Percentiles rank a stretch among this genome's conserved stretches.
Evolutionary conservation across 495 filamentous ascomycete genomes (phyloP).

Genomic region (Trichocladium antarcticum): DNA sequence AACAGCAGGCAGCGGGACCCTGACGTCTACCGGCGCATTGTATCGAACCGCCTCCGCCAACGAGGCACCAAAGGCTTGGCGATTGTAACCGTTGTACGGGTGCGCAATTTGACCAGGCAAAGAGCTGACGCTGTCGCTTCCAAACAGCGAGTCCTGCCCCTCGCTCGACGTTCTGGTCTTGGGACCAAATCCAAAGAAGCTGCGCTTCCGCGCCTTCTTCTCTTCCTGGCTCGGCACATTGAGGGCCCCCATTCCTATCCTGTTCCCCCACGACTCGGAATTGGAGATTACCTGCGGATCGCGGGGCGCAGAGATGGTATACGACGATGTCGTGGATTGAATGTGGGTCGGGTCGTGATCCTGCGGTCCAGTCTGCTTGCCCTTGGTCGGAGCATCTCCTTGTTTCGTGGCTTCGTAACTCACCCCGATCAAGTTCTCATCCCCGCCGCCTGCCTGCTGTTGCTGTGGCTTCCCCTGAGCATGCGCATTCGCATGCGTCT

Average conservation of each 20-base stretch:
- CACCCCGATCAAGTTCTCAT: slow-evolving; percentile 58
- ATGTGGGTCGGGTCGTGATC: slow-evolving; percentile 25
- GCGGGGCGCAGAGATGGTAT: slow-evolving; percentile 74
- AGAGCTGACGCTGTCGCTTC: slow-evolving; percentile 22
- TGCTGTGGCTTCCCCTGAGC: slow-evolving; percentile 28
- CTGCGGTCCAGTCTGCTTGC: slow-evolving; percentile 7
- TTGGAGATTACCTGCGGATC: slow-evolving; percentile 81
- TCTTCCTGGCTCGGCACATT: slow-evolving; percentile 52
- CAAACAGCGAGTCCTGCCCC: slow-evolving; percentile 38
- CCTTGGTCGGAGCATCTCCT: slow-evolving; percentile 40
- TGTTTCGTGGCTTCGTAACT: slow-evolving; percentile 75
- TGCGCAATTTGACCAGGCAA: slow-evolving; percentile 16
- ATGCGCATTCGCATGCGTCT: slow-evolving; percentile 44
- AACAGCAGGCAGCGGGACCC: slow-evolving; percentile 75
- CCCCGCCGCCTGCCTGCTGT: slow-evolving; percentile 18
- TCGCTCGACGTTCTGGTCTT: slow-evolving; percentile 41
- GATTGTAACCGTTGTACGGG: slow-evolving; percentile 47
- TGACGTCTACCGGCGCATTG: slow-evolving; percentile 58
- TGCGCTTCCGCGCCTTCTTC: slow-evolving; percentile 74
- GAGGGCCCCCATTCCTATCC: slow-evolving; percentile 33
- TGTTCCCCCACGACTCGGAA: slow-evolving; percentile 78
- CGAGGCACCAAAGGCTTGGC: slow-evolving; percentile 76
- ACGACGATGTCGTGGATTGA: slow-evolving; percentile 32
- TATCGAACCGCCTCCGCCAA: slow-evolving; percentile 77
- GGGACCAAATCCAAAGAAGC: slow-evolving; percentile 82